phyloP scores from a whole-genome alignment of 331 rosid species.

The Dryas integrifolia region DNA sequence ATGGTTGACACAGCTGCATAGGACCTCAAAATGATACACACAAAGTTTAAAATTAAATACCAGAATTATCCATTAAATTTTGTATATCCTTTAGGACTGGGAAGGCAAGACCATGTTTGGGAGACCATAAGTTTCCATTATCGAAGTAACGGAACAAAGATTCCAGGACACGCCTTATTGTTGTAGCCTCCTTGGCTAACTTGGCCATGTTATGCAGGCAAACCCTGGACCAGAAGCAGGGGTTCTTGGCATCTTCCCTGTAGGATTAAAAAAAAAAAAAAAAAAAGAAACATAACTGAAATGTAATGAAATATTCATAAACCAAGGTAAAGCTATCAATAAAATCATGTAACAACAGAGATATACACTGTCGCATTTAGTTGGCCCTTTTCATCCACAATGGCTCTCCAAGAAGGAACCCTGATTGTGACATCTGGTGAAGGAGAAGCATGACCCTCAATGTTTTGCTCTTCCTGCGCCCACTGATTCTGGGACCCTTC shows the following conservation, averaged over 20 bases:
- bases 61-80: slow-evolving; percentile 74
- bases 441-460: slow-evolving; percentile 46
- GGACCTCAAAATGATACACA: slow-evolving; percentile 20
- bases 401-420: slow-evolving; percentile 60
- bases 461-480: slow-evolving; percentile 55
- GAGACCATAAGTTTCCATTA: slow-evolving; percentile 68
- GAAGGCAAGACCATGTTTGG: slow-evolving; percentile 60
- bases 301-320: slow-evolving; percentile 10
- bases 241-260: slow-evolving; percentile 79
- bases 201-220: slow-evolving; percentile 90
- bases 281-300: slow-evolving; percentile 25
- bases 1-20: slow-evolving; percentile 12
- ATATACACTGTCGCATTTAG: slow-evolving; percentile 60
- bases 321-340: slow-evolving; percentile 8
- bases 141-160: slow-evolving; percentile 85
- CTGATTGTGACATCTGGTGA: slow-evolving; percentile 42
- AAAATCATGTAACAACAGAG: slow-evolving; percentile 26
- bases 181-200: slow-evolving; percentile 87
- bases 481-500: slow-evolving; percentile 39
- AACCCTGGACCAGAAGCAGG: slow-evolving; percentile 86
- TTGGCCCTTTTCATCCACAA: slow-evolving; percentile 61
- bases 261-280: not conserved
- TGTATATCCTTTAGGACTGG: slow-evolving; percentile 75
- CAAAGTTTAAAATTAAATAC: slow-evolving; percentile 36
- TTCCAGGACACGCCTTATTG: slow-evolving; percentile 86